These are phyloP conservation scores for Aspergillus sp. DNA, from an alignment of 2,329 filamentous ascomycete genomes.

Conservation along the genomic window DNA sequence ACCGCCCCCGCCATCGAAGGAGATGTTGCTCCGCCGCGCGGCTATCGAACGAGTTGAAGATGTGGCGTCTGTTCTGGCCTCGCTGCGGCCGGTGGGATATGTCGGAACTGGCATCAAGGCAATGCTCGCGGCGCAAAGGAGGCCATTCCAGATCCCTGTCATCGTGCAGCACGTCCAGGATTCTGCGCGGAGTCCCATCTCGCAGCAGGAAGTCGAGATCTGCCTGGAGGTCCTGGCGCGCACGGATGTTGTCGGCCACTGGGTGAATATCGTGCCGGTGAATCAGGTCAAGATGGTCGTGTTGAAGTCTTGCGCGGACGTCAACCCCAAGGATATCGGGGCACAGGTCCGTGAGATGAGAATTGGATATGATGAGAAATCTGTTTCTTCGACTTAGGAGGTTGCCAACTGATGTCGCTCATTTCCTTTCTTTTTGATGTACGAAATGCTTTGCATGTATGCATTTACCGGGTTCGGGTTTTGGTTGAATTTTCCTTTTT, in stretches of 20 bases:
- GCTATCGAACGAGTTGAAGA: slow-evolving; percentile 62
- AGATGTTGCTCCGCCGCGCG: slow-evolving; percentile 52
- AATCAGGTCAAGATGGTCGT: slow-evolving; percentile 40
- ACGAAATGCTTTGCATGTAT: too few species aligned
- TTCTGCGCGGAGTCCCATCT: slow-evolving; percentile 49
- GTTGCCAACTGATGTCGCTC: not conserved
- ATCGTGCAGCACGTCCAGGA: slow-evolving; percentile 60
- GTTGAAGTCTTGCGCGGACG: slow-evolving; percentile 34
- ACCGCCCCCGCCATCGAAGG: slow-evolving; percentile 40
- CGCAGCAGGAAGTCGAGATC: slow-evolving; percentile 39
- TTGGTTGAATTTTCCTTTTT: not conserved
- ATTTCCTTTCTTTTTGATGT: not conserved
- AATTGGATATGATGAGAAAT: slow-evolving; percentile 19
- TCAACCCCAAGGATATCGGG: slow-evolving; percentile 30
- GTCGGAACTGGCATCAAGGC: slow-evolving; percentile 24
- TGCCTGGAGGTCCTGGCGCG: slow-evolving; percentile 42
- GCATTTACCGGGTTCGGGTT: not conserved
- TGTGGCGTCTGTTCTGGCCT: slow-evolving; percentile 58
- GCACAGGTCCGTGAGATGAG: slow-evolving; percentile 23
- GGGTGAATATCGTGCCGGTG: slow-evolving; percentile 43
- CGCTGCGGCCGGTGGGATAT: slow-evolving; percentile 43
- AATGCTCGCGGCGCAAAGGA: slow-evolving; percentile 38
- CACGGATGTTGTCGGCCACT: slow-evolving; percentile 41
- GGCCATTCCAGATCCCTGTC: slow-evolving; percentile 58
- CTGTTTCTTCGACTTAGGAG: not conserved